Percentiles rank a stretch among this genome's conserved stretches.
These are phyloP conservation scores for Pleurotus platypus DNA, from an alignment of 768 basidiomycete species.

Conservation along the genomic window DNA sequence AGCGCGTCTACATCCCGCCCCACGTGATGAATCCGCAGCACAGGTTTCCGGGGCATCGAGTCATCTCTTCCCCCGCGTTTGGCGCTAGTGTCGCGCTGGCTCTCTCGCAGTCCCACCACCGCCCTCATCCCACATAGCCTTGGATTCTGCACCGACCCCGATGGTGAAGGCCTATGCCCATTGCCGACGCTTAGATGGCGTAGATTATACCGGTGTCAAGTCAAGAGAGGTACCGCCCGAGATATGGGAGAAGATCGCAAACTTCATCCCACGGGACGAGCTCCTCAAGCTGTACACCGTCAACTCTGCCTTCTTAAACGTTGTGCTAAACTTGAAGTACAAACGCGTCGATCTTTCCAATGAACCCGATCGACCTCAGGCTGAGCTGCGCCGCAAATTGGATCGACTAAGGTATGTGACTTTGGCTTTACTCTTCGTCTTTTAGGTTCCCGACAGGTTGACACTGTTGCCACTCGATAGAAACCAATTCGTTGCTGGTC, in stretches of 20 bases:
- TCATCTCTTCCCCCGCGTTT: neutral
- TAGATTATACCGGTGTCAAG: neutral
- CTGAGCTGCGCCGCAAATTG: constrained; percentile 24
- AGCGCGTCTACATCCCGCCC: neutral
- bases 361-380: constrained; percentile 15
- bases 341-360: constrained; percentile 16
- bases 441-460: neutral
- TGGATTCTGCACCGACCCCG: neutral
- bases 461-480: constrained; percentile 11
- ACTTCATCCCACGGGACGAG: constrained; percentile 19
- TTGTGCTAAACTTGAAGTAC: constrained; percentile 23
- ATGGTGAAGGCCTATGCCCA: neutral
- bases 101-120: neutral
- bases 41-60: neutral
- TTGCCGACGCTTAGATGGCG: neutral
- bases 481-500: constrained; percentile 19
- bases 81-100: neutral
- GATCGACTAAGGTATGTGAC: constrained; percentile 24
- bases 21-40: neutral
- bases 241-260: constrained; percentile 25
- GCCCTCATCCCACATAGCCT: neutral
- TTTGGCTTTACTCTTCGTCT: neutral
- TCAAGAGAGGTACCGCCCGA: constrained; percentile 14
- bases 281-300: constrained; percentile 19
- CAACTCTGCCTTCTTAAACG: constrained; percentile 24